Conservation (phyloP, 345 rosid species). For the Iberis pinnata region DNA sequence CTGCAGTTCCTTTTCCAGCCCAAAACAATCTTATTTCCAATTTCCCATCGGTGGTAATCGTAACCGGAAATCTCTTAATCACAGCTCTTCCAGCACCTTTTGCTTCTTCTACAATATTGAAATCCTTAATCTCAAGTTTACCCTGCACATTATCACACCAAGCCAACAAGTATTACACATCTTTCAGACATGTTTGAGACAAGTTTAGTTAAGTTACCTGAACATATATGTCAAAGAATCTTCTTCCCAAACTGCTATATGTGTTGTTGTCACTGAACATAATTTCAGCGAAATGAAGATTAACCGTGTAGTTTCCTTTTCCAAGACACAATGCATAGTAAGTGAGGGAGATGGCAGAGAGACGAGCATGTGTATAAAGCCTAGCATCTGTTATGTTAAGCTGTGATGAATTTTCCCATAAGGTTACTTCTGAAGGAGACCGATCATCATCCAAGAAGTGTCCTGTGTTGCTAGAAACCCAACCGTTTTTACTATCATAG, state of each 20-base stretch:
- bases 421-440: slow-evolving; percentile 10
- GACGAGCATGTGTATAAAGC: slow-evolving; percentile 40
- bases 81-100: slow-evolving; percentile 38
- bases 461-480: slow-evolving; percentile 63
- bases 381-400: slow-evolving; percentile 24
- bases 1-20: slow-evolving; percentile 61
- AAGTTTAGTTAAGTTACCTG: slow-evolving; percentile 39
- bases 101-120: slow-evolving; percentile 46
- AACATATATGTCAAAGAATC: slow-evolving; percentile 55
- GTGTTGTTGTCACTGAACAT: slow-evolving; percentile 35
- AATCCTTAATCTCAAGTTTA: slow-evolving; percentile 42
- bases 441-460: slow-evolving; percentile 53
- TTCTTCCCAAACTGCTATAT: slow-evolving; percentile 45
- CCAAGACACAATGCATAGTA: slow-evolving; percentile 50
- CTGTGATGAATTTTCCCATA: slow-evolving; percentile 16
- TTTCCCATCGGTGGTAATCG: slow-evolving; percentile 24
- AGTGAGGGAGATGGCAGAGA: slow-evolving; percentile 51
- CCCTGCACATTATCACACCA: slow-evolving; percentile 35
- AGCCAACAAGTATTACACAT: background rate
- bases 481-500: slow-evolving; percentile 20
- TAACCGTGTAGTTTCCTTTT: slow-evolving; percentile 47
- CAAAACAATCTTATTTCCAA: slow-evolving; percentile 52
- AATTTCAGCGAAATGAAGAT: slow-evolving; percentile 77
- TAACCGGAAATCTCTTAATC: slow-evolving; percentile 22
- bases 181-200: background rate